Evolutionary conservation across 768 basidiomycete species (phyloP).

Genomic region (Kwoniella dendrophila): DNA sequence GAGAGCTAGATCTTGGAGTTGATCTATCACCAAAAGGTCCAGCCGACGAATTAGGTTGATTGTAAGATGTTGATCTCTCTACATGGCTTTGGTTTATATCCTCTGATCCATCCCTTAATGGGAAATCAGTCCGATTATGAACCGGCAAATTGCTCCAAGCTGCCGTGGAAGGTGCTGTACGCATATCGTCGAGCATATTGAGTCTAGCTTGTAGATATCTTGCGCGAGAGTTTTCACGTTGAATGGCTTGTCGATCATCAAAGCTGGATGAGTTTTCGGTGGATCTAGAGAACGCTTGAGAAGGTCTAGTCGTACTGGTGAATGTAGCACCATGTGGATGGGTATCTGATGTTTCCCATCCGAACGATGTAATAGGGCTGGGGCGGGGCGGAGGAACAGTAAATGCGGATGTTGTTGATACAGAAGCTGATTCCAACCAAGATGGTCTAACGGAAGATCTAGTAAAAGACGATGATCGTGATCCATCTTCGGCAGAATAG

Average conservation of each 20-base stretch:
- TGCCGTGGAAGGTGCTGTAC: neutral
- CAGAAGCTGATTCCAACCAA: neutral
- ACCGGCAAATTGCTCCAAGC: neutral
- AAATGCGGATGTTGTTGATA: neutral
- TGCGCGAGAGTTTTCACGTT: neutral
- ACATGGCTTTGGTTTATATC: too few species aligned
- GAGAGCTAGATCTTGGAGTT: neutral
- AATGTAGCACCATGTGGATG: neutral
- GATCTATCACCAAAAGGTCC: too few species aligned
- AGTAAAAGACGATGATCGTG: neutral
- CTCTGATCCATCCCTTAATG: neutral
- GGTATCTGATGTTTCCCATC: conserved; percentile 11
- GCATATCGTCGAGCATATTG: conserved; percentile 5
- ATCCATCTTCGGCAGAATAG: neutral
- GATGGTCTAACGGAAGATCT: conserved; percentile 2
- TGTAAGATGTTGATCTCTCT: too few species aligned
- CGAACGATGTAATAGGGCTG: conserved; percentile 1
- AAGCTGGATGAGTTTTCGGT: neutral
- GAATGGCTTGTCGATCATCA: neutral
- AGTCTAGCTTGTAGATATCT: conserved; percentile 16
- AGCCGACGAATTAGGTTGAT: too few species aligned
- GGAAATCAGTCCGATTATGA: neutral
- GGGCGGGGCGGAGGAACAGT: conserved; percentile 18
- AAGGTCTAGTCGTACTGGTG: neutral
- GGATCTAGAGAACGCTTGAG: neutral